Evolutionary conservation across 768 basidiomycete species (phyloP).

Genomic region (Crucibulum laeve): DNA sequence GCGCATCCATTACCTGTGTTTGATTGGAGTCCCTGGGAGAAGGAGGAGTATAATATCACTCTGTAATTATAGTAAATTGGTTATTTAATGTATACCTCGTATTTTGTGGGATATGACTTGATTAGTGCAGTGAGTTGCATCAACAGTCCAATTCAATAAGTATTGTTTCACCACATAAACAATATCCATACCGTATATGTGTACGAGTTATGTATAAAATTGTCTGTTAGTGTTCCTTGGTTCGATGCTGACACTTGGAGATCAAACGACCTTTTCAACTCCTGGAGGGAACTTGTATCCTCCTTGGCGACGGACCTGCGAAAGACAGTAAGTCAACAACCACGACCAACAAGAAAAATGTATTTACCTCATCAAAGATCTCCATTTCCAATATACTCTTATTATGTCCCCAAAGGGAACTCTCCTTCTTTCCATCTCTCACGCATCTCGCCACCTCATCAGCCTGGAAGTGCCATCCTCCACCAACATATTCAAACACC

Average conservation of each 20-base stretch:
- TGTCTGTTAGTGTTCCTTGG: background rate
- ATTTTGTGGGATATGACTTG: background rate
- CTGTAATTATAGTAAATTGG: too few relatives aligned
- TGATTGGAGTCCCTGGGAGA: slow-evolving; percentile 55
- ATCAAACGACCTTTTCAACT: slow-evolving; percentile 48
- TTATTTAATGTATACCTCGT: background rate
- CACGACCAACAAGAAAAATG: background rate
- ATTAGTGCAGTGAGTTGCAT: background rate
- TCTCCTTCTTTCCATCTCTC: slow-evolving; percentile 68
- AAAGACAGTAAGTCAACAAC: background rate
- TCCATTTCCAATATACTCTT: slow-evolving; percentile 81
- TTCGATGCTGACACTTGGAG: background rate
- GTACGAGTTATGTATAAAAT: background rate
- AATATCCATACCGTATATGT: too few relatives aligned
- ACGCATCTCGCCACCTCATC: slow-evolving; percentile 84
- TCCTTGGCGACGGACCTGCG: slow-evolving; percentile 63
- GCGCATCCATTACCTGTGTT: slow-evolving; percentile 82
- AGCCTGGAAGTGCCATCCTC: slow-evolving; percentile 82
- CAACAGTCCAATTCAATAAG: too few relatives aligned
- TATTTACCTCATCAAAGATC: slow-evolving; percentile 81
- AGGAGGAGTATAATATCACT: slow-evolving; percentile 35
- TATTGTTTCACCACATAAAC: too few relatives aligned
- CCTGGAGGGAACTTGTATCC: slow-evolving; percentile 59
- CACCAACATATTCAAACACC: slow-evolving; percentile 55
- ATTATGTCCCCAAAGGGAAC: slow-evolving; percentile 68